Evolutionary conservation across 345 rosid genomes (phyloP).

Genomic region (Eucalyptus regnans): DNA sequence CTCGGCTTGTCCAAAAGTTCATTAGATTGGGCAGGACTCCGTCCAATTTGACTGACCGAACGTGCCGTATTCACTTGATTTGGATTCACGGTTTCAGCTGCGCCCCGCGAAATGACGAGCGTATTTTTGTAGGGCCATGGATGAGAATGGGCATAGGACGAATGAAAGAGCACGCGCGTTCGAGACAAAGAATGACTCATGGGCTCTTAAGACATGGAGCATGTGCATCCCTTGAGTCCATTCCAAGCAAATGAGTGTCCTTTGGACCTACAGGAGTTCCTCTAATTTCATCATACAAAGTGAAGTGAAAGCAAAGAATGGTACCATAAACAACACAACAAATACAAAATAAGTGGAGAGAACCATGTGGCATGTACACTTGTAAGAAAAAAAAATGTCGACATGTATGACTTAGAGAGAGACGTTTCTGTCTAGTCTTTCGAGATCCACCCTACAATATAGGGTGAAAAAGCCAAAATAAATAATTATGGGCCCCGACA

Average conservation of each 20-base stretch:
- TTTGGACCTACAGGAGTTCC: not conserved
- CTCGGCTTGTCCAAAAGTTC: not conserved
- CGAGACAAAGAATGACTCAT: not conserved
- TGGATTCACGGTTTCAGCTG: rapidly evolving
- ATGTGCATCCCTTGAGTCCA: not conserved
- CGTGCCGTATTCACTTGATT: not conserved
- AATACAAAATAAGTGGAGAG: not conserved
- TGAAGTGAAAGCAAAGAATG: not conserved
- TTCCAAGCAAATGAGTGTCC: not conserved
- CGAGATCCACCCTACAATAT: not conserved
- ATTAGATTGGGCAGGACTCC: not conserved
- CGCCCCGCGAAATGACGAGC: not conserved
- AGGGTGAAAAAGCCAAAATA: not conserved
- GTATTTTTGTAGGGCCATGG: not conserved
- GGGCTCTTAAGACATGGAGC: not conserved
- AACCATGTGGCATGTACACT: not conserved
- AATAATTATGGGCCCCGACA: not conserved
- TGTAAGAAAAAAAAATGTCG: not conserved
- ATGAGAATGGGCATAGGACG: not conserved
- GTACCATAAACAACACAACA: not conserved
- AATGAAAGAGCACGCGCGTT: not conserved
- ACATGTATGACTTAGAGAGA: not conserved
- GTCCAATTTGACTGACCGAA: not conserved
- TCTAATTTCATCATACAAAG: not conserved
- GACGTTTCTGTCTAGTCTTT: rapidly evolving